phyloP scores from a whole-genome alignment of 805 yeast genomes.

The Hanseniaspora hatyaiensis region DNA sequence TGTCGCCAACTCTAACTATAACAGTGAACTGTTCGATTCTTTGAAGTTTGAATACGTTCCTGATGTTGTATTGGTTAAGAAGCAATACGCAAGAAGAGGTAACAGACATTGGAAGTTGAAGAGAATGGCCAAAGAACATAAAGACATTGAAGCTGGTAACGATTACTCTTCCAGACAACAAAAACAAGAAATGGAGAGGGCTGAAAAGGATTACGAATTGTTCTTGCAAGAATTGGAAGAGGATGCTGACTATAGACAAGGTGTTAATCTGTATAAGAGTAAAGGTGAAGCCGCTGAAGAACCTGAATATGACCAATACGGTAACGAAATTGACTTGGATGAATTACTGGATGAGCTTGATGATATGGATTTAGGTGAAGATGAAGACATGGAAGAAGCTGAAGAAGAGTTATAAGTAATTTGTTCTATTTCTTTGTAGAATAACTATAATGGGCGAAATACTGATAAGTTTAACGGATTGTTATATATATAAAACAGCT shows the following conservation, averaged over 20 bases:
- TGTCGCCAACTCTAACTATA: conserved; percentile 73
- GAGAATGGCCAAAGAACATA: conserved; percentile 95
- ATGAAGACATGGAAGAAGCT: conserved; percentile 22
- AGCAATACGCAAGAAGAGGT: conserved; percentile 72
- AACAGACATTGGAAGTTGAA: conserved; percentile 80
- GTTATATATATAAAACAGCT: no score
- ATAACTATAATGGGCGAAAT: no score
- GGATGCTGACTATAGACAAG: conserved; percentile 85
- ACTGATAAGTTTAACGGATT: no score
- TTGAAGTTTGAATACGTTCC: conserved; percentile 52
- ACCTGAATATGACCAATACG: conserved; percentile 61
- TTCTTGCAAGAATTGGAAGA: conserved; percentile 97
- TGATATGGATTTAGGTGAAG: conserved; percentile 70
- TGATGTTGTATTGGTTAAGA: conserved; percentile 82
- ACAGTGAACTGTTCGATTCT: conserved; percentile 74
- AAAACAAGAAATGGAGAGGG: conserved; percentile 78
- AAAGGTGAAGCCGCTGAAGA: conserved; percentile 33
- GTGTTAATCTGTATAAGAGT: conserved; percentile 78
- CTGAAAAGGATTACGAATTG: conserved; percentile 86
- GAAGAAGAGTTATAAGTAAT: neutral
- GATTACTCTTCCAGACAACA: conserved; percentile 54
- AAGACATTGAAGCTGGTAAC: conserved; percentile 69
- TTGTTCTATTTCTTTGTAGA: no score
- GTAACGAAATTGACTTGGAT: conserved; percentile 79
- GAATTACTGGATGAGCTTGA: conserved; percentile 91